Percentiles rank a stretch among this genome's conserved stretches.
Evolutionary conservation across 2,329 filamentous ascomycete genomes (phyloP).

Genomic region (Myrmaecium sp.): DNA sequence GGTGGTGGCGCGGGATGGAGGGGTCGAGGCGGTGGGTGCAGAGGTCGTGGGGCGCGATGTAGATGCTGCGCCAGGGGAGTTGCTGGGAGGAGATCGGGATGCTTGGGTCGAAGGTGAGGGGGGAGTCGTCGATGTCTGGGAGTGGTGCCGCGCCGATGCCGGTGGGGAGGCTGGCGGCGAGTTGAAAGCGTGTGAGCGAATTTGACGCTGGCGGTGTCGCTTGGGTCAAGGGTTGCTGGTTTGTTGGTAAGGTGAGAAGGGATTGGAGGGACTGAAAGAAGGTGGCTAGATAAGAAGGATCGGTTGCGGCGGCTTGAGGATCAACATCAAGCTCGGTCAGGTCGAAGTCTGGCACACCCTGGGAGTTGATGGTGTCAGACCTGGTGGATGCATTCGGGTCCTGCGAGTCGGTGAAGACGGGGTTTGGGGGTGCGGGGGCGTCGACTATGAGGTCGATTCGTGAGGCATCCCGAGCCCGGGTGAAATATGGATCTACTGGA

Average conservation of each 20-base stretch:
- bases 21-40: constrained; percentile 43
- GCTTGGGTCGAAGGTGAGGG: constrained; percentile 14
- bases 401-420: constrained; percentile 3
- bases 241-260: constrained; percentile 11
- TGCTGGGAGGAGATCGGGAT: too few relatives aligned
- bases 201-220: constrained; percentile 3
- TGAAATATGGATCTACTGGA: constrained; percentile 70
- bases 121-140: constrained; percentile 35
- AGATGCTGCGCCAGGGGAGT: constrained; percentile 54
- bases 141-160: constrained; percentile 52
- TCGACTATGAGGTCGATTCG: constrained; percentile 61
- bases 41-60: constrained; percentile 46
- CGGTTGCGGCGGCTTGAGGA: constrained; percentile 8
- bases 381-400: constrained; percentile 3
- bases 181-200: constrained; percentile 9
- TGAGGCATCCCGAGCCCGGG: constrained; percentile 53
- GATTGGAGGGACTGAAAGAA: constrained; percentile 20
- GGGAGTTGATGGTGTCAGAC: constrained; percentile 8
- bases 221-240: constrained; percentile 4
- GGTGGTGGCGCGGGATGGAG: constrained; percentile 37
- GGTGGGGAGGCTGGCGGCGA: constrained; percentile 34
- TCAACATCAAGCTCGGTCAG: constrained; percentile 12
- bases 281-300: constrained; percentile 15
- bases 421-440: constrained; percentile 13
- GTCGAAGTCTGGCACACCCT: constrained; percentile 11